These are phyloP conservation scores for Penicillium soppii DNA, from an alignment of 495 filamentous ascomycete species.

Conservation along the genomic window DNA sequence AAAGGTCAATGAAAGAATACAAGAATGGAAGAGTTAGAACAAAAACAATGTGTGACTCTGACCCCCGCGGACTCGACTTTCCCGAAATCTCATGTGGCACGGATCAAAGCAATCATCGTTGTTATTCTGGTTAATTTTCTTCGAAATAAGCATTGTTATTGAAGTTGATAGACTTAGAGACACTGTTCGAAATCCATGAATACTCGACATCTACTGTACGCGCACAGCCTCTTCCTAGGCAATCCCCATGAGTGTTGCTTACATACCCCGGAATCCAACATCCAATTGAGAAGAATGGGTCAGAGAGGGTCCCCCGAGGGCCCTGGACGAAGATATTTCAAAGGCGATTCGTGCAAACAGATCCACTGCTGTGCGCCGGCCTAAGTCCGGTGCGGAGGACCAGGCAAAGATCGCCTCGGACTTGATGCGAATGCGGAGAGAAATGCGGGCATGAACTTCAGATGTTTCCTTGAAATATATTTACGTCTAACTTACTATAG, in stretches of 20 bases:
- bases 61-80: constrained; percentile 6
- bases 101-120: no score
- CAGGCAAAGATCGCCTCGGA: constrained; percentile 27
- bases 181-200: no score
- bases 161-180: no score
- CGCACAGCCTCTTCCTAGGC: no score
- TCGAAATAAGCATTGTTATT: no score
- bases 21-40: no score
- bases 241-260: no score
- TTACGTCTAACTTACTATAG: no score
- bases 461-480: neutral
- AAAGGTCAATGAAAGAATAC: neutral
- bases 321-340: neutral
- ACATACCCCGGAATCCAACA: neutral
- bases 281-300: neutral
- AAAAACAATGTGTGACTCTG: neutral
- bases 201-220: no score
- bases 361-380: constrained; percentile 22
- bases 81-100: neutral
- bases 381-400: constrained; percentile 39
- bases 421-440: constrained; percentile 45
- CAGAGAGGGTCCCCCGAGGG: no score
- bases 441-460: constrained; percentile 7
- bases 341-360: constrained; percentile 7
- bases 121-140: neutral